Evolutionary conservation across 2,329 filamentous ascomycete species (phyloP), one percentile per base, ranked within the genome.

Genomic region (Fusarium xyrophilum): DNA sequence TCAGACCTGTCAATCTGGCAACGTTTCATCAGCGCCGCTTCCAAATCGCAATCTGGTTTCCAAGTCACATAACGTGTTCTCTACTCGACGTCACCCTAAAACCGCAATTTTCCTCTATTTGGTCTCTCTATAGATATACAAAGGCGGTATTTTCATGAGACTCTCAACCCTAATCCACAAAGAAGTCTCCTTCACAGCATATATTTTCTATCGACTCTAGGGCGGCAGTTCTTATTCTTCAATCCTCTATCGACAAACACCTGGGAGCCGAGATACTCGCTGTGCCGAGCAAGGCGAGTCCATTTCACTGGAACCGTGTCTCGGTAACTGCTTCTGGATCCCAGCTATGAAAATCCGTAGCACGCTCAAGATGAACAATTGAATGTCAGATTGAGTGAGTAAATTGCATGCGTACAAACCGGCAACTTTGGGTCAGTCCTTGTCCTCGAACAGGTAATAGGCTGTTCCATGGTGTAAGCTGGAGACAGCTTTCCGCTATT

Each of bases 361-460:
- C 33, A 35, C 4, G 17, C 33, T 19, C 33, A 12, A 36, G 33
- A 36, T 36, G 7, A 38, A 38, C 7, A n/a, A 9, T 3, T 14
- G 1, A 14, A 21, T 21, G 8, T 8, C 13, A 4, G 1, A 10
- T 14, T 0, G 12, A 21, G 36, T 21, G 7, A 14, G 5, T 0
- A 39, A 14, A 14, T 14, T 14, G n/a, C 13, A 39, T 8, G 7
- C 10, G 5, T 10, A 21, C 5, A 21, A 39, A 21, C n/a, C 8
- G 36, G 36, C n/a, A 13, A 10, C 38, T 21, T 9, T 10, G 15
- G 5, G n/a, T 10, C 13, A 39, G n/a, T 3, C 13, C 13, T 10
- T 3, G 4, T 5, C 38, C 38, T 39, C n/a, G 10, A 21, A 1
- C 3, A 21, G 36, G 23, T 25, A 25, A 25, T 32, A 21, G 6